Conservation (phyloP, 2,329 filamentous ascomycete genomes). For the Paraphoma chrysanthemicola region DNA sequence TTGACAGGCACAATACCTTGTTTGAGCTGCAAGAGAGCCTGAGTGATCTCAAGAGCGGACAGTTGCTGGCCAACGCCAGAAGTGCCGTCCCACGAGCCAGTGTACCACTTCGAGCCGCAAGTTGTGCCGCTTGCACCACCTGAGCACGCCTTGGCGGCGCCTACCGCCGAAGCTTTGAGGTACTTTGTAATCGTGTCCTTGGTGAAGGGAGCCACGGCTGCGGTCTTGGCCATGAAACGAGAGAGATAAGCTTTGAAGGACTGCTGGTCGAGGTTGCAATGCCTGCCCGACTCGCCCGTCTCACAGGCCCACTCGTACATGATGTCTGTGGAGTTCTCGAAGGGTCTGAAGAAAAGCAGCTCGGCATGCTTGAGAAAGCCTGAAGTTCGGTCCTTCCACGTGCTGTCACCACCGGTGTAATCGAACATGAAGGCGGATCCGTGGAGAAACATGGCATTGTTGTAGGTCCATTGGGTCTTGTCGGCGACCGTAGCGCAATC, state of each 20-base stretch:
- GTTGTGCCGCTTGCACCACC: slow-evolving; percentile 48
- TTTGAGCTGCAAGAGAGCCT: slow-evolving; percentile 49
- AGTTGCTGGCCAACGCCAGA: slow-evolving; percentile 55
- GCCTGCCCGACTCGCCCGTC: slow-evolving; percentile 45
- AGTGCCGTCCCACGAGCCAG: slow-evolving; percentile 50
- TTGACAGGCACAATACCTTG: slow-evolving; percentile 39
- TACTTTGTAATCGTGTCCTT: slow-evolving; percentile 46
- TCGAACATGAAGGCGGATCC: slow-evolving; percentile 66
- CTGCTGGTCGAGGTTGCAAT: slow-evolving; percentile 74
- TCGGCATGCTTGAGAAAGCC: slow-evolving; percentile 63
- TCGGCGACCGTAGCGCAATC: slow-evolving; percentile 60
- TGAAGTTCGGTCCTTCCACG: slow-evolving; percentile 66
- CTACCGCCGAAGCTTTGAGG: slow-evolving; percentile 50
- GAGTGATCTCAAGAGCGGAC: slow-evolving; percentile 54
- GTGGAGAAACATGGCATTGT: slow-evolving; percentile 61
- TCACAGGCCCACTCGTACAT: slow-evolving; percentile 75
- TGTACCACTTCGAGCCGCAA: slow-evolving; percentile 57
- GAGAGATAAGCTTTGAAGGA: slow-evolving; percentile 79
- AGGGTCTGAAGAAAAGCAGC: slow-evolving; percentile 61
- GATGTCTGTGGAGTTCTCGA: slow-evolving; percentile 58
- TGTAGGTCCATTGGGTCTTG: slow-evolving; percentile 65
- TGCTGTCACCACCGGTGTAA: slow-evolving; percentile 48
- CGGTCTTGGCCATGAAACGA: slow-evolving; percentile 64
- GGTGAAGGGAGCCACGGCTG: slow-evolving; percentile 53
- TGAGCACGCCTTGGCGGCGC: slow-evolving; percentile 53